These are phyloP conservation scores for Alternaria sp. DNA, from an alignment of 2,329 filamentous ascomycete species.

Conservation along the genomic window DNA sequence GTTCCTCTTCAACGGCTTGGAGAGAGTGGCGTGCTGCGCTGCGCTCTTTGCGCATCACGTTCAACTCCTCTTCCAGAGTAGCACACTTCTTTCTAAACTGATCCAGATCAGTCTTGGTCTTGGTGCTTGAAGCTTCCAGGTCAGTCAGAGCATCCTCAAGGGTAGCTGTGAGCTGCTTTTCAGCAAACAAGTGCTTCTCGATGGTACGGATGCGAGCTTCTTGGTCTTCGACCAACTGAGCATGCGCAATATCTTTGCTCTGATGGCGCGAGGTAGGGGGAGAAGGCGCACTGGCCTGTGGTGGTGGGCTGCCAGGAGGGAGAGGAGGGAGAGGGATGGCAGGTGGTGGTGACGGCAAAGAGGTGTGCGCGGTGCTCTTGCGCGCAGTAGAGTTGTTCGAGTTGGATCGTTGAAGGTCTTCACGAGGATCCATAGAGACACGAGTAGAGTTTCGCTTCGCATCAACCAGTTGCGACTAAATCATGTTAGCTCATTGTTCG, in stretches of 20 bases:
- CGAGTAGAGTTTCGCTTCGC: conserved; percentile 59
- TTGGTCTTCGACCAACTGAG: conserved; percentile 91
- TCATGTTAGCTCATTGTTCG: conserved; percentile 34
- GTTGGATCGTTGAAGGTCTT: conserved; percentile 63
- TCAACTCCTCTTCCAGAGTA: conserved; percentile 76
- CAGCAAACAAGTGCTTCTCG: conserved; percentile 94
- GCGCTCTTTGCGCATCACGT: conserved; percentile 68
- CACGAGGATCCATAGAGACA: conserved; percentile 57
- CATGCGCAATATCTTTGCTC: conserved; percentile 81
- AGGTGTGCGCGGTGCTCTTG: conserved; percentile 84
- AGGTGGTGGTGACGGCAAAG: conserved; percentile 90
- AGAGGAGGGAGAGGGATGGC: conserved; percentile 95
- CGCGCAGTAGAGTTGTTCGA: conserved; percentile 75
- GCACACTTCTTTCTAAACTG: conserved; percentile 87
- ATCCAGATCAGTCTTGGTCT: conserved; percentile 90
- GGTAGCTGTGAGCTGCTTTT: conserved; percentile 95
- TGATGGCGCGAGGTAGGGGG: conserved; percentile 73
- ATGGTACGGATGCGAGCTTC: conserved; percentile 94
- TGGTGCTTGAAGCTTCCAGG: conserved; percentile 89
- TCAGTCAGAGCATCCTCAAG: conserved; percentile 96
- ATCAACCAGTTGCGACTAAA: conserved; percentile 70
- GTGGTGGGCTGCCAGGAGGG: conserved; percentile 61
- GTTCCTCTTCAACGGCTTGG: conserved; percentile 94
- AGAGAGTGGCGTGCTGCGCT: conserved; percentile 71
- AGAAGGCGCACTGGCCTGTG: conserved; percentile 64